Conservation (phyloP, 2,329 filamentous ascomycete genomes). For the Mariannaea elegans region DNA sequence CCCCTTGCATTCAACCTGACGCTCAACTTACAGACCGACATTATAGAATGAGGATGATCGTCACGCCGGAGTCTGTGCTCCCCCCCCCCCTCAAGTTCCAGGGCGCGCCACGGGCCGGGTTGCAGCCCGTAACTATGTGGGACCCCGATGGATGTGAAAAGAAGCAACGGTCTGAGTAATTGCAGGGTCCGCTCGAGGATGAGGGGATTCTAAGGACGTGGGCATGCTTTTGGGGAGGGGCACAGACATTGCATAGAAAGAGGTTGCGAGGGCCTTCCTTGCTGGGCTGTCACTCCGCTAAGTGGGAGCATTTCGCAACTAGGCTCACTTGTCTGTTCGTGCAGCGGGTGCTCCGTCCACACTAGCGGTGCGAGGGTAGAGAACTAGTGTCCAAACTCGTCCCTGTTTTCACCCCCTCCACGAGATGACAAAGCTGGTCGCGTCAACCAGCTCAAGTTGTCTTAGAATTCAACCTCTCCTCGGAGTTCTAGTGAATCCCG, state of each 20-base stretch:
- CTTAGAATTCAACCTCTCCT: conserved; percentile 14
- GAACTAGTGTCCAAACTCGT: conserved; percentile 1
- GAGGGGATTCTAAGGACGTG: not conserved
- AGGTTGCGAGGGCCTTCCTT: conserved; percentile 1
- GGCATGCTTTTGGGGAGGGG: not conserved
- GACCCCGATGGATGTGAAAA: conserved; percentile 15
- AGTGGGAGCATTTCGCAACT: conserved; percentile 1
- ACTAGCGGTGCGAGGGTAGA: conserved; percentile 15
- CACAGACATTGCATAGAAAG: not conserved
- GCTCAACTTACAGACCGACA: conserved; percentile 12
- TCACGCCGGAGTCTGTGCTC: not conserved
- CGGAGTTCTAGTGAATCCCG: conserved; percentile 5
- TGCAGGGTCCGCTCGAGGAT: conserved; percentile 1
- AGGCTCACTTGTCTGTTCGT: conserved; percentile 8
- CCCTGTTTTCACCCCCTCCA: conserved; percentile 3
- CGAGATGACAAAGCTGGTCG: conserved; percentile 16
- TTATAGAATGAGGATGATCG: not conserved
- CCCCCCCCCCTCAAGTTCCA: conserved; percentile 11
- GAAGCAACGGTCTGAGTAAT: conserved; percentile 8
- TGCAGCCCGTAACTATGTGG: conserved; percentile 21
- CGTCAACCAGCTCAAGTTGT: conserved; percentile 14
- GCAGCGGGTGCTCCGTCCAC: conserved; percentile 6
- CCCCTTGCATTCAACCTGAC: conserved; percentile 26
- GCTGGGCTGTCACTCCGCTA: conserved; percentile 4
- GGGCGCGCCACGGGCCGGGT: conserved; percentile 25